A percentile compares a stretch with the other conserved stretches of the same genome.
These are phyloP conservation scores for Leishmania braziliensis DNA, from an alignment of 208 protist species.

Conservation along the genomic window DNA sequence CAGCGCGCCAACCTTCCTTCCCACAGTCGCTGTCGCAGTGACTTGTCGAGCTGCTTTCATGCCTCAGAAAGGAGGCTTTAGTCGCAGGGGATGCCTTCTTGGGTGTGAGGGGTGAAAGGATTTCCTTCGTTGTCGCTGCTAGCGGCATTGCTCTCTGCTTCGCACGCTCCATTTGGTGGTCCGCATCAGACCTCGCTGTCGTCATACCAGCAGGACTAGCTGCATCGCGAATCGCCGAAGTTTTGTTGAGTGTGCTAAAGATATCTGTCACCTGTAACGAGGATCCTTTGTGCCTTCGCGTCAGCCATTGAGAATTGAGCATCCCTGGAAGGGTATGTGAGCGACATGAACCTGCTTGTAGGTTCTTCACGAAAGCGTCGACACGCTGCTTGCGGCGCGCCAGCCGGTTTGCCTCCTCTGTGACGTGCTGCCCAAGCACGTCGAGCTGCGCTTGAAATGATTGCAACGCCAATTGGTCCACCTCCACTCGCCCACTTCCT, in stretches of 20 bases:
- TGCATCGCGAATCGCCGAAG: not conserved
- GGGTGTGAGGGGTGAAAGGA: not conserved
- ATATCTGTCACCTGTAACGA: not conserved
- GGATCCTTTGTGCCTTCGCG: not conserved
- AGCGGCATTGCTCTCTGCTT: not conserved
- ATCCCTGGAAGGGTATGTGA: not conserved
- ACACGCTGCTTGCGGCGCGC: constrained; percentile 16
- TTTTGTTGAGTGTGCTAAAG: not conserved
- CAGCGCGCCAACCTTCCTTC: not conserved
- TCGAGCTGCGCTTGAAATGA: constrained; percentile 17
- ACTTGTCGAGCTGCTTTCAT: not conserved
- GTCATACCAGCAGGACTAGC: not conserved
- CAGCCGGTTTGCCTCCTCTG: constrained; percentile 10
- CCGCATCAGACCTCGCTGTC: not conserved
- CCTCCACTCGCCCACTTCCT: constrained; percentile 10
- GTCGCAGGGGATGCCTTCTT: not conserved
- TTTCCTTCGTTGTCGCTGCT: not conserved
- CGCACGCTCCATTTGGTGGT: not conserved
- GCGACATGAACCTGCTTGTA: not conserved
- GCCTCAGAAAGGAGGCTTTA: not conserved
- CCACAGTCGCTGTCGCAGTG: not conserved
- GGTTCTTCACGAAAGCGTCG: not conserved
- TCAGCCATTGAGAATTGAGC: not conserved
- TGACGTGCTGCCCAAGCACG: constrained; percentile 13
- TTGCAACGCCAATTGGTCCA: constrained; percentile 20